phyloP scores from a whole-genome alignment of 1,284 basidiomycete genomes.

The Caloboletus firmus region DNA sequence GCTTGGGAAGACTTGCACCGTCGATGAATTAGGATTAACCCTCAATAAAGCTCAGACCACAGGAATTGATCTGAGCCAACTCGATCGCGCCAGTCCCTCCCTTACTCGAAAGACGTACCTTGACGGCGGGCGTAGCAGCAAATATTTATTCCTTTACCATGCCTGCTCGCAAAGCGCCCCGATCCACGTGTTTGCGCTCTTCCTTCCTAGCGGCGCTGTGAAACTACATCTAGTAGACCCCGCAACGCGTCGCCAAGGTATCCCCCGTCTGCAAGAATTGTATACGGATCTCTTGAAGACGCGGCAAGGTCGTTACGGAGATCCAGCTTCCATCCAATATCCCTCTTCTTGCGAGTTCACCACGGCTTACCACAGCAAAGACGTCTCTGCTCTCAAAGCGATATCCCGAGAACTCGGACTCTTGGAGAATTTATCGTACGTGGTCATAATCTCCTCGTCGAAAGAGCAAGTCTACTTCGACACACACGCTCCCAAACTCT shows the following conservation, averaged over 20 bases:
- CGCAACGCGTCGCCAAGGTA: constrained; percentile 79
- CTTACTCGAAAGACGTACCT: constrained; percentile 75
- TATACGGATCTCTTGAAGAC: constrained; percentile 62
- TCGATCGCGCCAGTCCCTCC: constrained; percentile 63
- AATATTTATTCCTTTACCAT: constrained; percentile 93
- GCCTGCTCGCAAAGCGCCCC: constrained; percentile 70
- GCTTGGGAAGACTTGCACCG: constrained; percentile 81
- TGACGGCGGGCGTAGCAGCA: constrained; percentile 68
- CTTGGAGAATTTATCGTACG: constrained; percentile 68
- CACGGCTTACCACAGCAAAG: constrained; percentile 78
- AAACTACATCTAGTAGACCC: constrained; percentile 91
- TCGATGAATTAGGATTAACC: constrained; percentile 68
- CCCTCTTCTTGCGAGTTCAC: constrained; percentile 69
- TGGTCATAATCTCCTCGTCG: constrained; percentile 83
- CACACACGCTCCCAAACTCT: constrained; percentile 65
- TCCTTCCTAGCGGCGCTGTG: constrained; percentile 71
- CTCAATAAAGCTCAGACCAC: constrained; percentile 82
- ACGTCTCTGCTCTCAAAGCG: constrained; percentile 80
- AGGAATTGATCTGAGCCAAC: constrained; percentile 85
- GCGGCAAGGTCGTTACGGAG: constrained; percentile 43
- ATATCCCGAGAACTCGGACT: constrained; percentile 86
- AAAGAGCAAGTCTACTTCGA: constrained; percentile 90
- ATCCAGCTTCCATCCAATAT: constrained; percentile 63
- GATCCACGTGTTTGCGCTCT: constrained; percentile 90
- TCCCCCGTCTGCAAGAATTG: constrained; percentile 73